A percentile compares a stretch with the other conserved stretches of the same genome.
Evolutionary conservation across 2,329 filamentous ascomycete genomes (phyloP).

Genomic region (Claviceps quebecensis): DNA sequence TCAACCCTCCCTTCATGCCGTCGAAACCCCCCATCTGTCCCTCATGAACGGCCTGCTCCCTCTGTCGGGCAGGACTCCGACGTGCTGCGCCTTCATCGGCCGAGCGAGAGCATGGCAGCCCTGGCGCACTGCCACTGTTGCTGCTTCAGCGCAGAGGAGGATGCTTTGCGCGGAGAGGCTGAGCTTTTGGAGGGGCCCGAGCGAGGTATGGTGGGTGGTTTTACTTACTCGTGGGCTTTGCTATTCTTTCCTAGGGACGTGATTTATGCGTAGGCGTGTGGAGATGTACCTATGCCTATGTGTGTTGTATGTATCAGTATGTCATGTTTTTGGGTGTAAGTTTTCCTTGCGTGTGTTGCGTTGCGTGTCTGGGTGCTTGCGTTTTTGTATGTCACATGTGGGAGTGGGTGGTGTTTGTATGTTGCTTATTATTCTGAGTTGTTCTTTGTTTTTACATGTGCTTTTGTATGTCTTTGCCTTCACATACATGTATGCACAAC

Average conservation of each 20-base stretch:
- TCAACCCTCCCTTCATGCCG: too few relatives aligned
- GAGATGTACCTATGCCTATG: too few relatives aligned
- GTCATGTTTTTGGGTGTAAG: too few relatives aligned
- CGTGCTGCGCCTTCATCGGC: not conserved
- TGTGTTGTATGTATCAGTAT: too few relatives aligned
- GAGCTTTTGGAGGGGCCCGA: slow-evolving; percentile 17
- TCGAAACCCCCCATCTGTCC: not conserved
- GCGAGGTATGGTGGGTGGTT: slow-evolving; percentile 11
- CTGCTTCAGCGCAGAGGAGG: not conserved
- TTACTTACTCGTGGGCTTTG: not conserved
- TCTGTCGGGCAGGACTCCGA: too few relatives aligned
- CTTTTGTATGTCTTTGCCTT: too few relatives aligned
- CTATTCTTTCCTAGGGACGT: too few relatives aligned
- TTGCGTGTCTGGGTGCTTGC: not conserved
- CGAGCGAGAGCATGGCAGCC: not conserved
- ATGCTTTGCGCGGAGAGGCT: slow-evolving; percentile 7
- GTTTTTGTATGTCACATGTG: too few relatives aligned
- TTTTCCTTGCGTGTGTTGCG: not conserved
- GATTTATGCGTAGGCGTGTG: too few relatives aligned
- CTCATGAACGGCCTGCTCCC: too few relatives aligned
- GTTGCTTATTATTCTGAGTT: not conserved
- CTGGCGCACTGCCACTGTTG: not conserved
- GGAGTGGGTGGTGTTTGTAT: not conserved
- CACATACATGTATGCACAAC: too few relatives aligned
- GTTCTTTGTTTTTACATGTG: not conserved